Base-by-base conservation (phyloP, 2,329 filamentous ascomycete genomes). In the Botrytis pseudocinerea region DNA sequence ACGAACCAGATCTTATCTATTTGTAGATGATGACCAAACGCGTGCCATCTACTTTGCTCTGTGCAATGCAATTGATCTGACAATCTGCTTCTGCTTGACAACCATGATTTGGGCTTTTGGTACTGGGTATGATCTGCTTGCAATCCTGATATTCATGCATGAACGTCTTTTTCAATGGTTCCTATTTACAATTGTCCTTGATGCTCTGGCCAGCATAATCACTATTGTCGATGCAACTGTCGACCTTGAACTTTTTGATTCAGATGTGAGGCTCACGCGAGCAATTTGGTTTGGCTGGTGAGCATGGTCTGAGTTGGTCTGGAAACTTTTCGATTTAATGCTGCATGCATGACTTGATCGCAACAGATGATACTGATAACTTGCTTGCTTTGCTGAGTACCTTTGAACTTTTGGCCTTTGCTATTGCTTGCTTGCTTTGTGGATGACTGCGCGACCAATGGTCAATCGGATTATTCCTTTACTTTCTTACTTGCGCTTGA, bases 61-160 rank as follows among this genome's bases (percentile, higher is more conserved):
- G 65, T 69, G 65, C 65, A 69, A 40, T 69, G 65, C 65, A 69
- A 66, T 57, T 69, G 65, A 69, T 42, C n/a, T 42, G 65, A 69
- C 35, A 69, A 69, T 57, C 35, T 59, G 38, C 48, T 57, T 69
- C 48, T 69, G 51, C 65, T 69, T 69, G 48, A 69, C 48, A 69
- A 57, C 38, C 48, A 69, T 69, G 20, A 69, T 69, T 25, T 69
- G 48, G 65, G 65, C 65, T 69, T 44, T 57, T n/a, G n/a, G 18
- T 54, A 69, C 35, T 44, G 48, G 65, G 54, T 69, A 10, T 69
- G 65, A 69, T 42, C 65, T 44, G 65, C 65, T 57, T 57, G 65
- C 65, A 69, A 69, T 42, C 54, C 16, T 69, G 65, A 69, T 69
- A 69, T 69, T 69, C 65, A 68, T 69, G n/a, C 65, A 57, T 57